A percentile compares a stretch with the other conserved stretches of the same genome.
phyloP scores from a whole-genome alignment of 2,329 filamentous ascomycete genomes.

The Stemphylium beticola region DNA sequence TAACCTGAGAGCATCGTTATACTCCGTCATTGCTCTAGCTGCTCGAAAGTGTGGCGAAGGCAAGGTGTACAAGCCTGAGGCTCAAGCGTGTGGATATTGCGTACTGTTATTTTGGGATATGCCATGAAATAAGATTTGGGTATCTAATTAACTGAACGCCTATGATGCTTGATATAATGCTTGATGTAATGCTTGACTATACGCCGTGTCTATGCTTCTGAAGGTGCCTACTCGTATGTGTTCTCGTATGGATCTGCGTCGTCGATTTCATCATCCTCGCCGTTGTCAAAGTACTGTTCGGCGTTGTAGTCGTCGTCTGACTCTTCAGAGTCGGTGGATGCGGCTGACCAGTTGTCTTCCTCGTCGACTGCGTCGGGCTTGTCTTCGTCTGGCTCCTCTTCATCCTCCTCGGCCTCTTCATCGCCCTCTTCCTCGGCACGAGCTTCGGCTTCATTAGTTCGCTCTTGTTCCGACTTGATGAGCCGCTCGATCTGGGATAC shows the following conservation, averaged over 20 bases:
- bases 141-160: conserved; percentile 28
- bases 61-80: no score
- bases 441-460: conserved; percentile 53
- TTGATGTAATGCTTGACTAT: conserved; percentile 2
- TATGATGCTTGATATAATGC: conserved; percentile 5
- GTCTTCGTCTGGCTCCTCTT: conserved; percentile 55
- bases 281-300: conserved; percentile 62
- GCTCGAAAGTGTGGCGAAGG: no score
- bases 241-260: conserved; percentile 46
- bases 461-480: conserved; percentile 53
- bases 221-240: conserved; percentile 36
- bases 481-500: conserved; percentile 48
- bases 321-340: conserved; percentile 68
- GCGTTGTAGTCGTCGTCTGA: conserved; percentile 70
- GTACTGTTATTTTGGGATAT: conserved; percentile 69
- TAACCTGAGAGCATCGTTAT: no score
- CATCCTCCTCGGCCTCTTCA: conserved; percentile 55
- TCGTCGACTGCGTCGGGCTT: conserved; percentile 63
- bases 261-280: conserved; percentile 57
- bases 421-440: conserved; percentile 50
- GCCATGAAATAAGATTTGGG: conserved; percentile 12
- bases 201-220: not conserved
- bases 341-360: conserved; percentile 59
- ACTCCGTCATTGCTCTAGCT: no score
- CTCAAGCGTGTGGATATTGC: conserved; percentile 72